phyloP scores from a whole-genome alignment of 352 stramenopile species.

The Discostella stelligera region DNA sequence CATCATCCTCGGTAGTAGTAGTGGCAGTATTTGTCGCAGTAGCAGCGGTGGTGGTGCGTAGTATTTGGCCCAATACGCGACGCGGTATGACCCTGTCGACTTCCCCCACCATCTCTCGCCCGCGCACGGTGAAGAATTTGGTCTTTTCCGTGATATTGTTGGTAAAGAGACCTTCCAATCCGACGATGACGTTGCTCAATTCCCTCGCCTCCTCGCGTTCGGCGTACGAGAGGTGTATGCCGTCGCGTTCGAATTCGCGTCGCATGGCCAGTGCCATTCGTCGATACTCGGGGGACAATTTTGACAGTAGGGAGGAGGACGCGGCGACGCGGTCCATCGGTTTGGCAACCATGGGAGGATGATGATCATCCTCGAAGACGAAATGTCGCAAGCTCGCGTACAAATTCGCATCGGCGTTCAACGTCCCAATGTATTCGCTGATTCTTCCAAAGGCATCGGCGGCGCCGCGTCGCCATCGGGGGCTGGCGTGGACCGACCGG shows the following conservation, averaged over 20 bases:
- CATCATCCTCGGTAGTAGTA: too few relatives aligned
- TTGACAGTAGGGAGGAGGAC: background rate
- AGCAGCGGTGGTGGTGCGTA: constrained; percentile 53
- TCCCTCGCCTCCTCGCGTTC: constrained; percentile 85
- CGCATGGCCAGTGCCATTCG: constrained; percentile 88
- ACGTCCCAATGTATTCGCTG: constrained; percentile 91
- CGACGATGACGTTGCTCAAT: constrained; percentile 87
- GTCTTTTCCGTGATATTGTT: constrained; percentile 80
- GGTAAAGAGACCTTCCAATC: constrained; percentile 88
- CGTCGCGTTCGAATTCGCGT: constrained; percentile 93
- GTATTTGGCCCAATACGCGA: constrained; percentile 62
- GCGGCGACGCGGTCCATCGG: background rate
- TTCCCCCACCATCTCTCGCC: constrained; percentile 31
- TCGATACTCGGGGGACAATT: constrained; percentile 86
- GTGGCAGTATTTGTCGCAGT: background rate
- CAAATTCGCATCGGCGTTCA: constrained; percentile 90
- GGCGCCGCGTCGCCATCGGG: constrained; percentile 85
- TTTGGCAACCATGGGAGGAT: background rate
- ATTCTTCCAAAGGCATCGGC: constrained; percentile 88
- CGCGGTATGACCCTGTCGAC: constrained; percentile 55
- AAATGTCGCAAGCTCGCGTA: constrained; percentile 87
- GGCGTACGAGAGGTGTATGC: constrained; percentile 88
- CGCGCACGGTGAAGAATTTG: constrained; percentile 54
- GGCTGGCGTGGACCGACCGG: constrained; percentile 87
- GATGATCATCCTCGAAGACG: constrained; percentile 38